Evolutionary conservation across 192 early-diverging fungal species (phyloP).

Genomic region (Linnemannia exigua): DNA sequence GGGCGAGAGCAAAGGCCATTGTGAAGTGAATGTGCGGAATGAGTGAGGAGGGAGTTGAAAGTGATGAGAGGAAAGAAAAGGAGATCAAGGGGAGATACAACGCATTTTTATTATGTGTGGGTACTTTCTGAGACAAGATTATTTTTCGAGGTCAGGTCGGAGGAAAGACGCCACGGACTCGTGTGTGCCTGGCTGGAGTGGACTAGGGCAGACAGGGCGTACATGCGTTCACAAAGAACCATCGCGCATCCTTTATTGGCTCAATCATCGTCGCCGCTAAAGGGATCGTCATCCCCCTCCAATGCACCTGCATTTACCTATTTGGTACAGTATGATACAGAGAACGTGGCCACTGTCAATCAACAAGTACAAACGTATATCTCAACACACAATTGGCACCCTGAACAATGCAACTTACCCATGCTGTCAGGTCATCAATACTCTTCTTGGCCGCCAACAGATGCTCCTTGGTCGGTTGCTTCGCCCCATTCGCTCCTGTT

Average conservation of each 20-base stretch:
- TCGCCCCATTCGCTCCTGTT: slow-evolving; percentile 12
- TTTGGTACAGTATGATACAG: neutral
- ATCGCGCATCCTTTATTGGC: neutral
- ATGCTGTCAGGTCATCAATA: slow-evolving; percentile 54
- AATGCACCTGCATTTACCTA: slow-evolving; percentile 34
- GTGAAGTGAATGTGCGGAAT: neutral
- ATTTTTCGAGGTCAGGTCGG: neutral
- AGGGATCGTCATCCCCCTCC: slow-evolving; percentile 36
- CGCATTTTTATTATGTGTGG: neutral
- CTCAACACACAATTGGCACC: neutral
- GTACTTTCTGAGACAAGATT: neutral
- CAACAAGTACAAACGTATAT: neutral
- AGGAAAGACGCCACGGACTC: neutral
- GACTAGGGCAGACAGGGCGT: neutral
- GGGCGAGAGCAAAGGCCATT: slow-evolving; percentile 54
- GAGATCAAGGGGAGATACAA: neutral
- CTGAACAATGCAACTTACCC: slow-evolving; percentile 21
- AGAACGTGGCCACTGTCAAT: neutral
- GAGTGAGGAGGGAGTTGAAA: slow-evolving; percentile 5
- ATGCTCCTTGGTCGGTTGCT: slow-evolving; percentile 46
- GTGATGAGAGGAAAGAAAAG: neutral
- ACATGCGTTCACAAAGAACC: neutral
- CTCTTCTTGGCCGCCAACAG: slow-evolving; percentile 55
- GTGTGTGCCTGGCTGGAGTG: neutral
- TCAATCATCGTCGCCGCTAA: slow-evolving; percentile 38